Evolutionary conservation across 257 asterid genomes (phyloP).

Genomic region (Plantago elongata): DNA sequence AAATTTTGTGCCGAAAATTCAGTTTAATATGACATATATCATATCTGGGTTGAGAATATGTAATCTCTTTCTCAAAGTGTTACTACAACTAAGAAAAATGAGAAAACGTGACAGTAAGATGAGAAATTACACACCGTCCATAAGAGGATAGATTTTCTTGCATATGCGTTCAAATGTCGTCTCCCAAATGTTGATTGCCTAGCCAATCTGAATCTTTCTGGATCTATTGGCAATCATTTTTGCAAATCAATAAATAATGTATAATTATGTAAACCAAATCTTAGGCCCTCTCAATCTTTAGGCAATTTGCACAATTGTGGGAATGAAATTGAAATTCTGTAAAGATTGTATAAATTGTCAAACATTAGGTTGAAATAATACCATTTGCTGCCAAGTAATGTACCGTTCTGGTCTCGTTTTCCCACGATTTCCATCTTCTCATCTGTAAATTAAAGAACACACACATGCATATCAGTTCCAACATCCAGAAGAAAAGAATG

Average conservation of each 20-base stretch:
- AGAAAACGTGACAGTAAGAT: background rate
- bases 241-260: slow-evolving; percentile 1
- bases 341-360: background rate
- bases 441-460: slow-evolving; percentile 31
- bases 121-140: slow-evolving; percentile 51
- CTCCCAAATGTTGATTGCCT: slow-evolving; percentile 71
- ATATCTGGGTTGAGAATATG: no score
- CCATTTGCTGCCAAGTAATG: slow-evolving; percentile 74
- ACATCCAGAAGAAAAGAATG: background rate
- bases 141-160: slow-evolving; percentile 25
- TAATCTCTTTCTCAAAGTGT: no score
- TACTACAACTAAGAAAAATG: no score
- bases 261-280: background rate
- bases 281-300: background rate
- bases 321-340: background rate
- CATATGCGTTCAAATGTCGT: slow-evolving; percentile 41
- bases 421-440: slow-evolving; percentile 82
- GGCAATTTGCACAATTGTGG: background rate
- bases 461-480: background rate
- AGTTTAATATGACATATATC: no score
- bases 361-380: slow-evolving; percentile 9
- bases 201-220: slow-evolving; percentile 57
- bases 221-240: slow-evolving; percentile 34
- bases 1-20: no score
- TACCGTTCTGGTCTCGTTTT: slow-evolving; percentile 57